These are phyloP conservation scores for Globisporangium uncinulatum DNA, from an alignment of 352 stramenopile genomes.

Conservation along the genomic window DNA sequence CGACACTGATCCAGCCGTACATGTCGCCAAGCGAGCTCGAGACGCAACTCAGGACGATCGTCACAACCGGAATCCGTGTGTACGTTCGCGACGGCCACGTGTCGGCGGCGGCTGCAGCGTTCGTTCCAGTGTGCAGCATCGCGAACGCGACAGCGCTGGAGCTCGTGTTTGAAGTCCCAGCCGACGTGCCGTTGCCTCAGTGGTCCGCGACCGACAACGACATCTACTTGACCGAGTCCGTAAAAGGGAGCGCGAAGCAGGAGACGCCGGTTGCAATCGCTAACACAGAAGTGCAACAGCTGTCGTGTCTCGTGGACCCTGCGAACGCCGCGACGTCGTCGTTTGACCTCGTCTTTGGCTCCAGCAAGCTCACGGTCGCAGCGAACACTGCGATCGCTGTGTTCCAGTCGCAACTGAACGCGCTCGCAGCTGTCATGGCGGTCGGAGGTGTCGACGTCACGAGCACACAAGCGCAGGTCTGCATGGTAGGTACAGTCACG, in stretches of 20 bases:
- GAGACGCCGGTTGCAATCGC: conserved; percentile 34
- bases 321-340: conserved; percentile 20
- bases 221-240: conserved; percentile 48
- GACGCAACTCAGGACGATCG: conserved; percentile 43
- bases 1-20: conserved; percentile 26
- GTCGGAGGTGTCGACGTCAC: conserved; percentile 49
- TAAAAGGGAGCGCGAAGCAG: conserved; percentile 36
- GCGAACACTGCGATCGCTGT: conserved; percentile 24
- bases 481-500: conserved; percentile 17
- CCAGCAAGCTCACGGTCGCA: conserved; percentile 25
- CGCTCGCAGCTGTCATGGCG: conserved; percentile 24
- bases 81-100: conserved; percentile 25
- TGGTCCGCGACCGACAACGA: conserved; percentile 59
- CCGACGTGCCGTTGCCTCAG: conserved; percentile 35
- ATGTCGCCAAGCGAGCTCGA: conserved; percentile 46
- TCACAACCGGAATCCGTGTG: conserved; percentile 37
- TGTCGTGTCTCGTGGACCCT: conserved; percentile 45
- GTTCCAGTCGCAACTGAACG: conserved; percentile 52
- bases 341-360: conserved; percentile 50
- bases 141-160: conserved; percentile 26
- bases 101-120: conserved; percentile 19
- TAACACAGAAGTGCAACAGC: conserved; percentile 53
- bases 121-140: conserved; percentile 57
- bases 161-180: conserved; percentile 62
- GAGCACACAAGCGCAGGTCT: conserved; percentile 29